Base-by-base conservation (phyloP, 2,329 filamentous ascomycete genomes). In the Drechmeria coniospora region DNA sequence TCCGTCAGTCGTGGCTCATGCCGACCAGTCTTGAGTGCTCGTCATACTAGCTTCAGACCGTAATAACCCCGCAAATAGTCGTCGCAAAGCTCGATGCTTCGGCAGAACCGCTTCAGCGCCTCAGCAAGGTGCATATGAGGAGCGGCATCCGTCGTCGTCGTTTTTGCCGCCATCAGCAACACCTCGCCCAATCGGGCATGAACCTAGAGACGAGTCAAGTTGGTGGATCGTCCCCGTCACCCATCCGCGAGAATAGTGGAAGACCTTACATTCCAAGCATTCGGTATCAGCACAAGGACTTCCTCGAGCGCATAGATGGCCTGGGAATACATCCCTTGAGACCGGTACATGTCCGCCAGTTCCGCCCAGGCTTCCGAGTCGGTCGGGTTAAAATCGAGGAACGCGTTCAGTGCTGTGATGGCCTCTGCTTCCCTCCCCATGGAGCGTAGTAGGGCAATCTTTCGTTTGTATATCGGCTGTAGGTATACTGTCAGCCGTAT, bases 361-460 rank as follows among this genome's bases (percentile, higher is more conserved):
- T 98, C 90, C 28, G 82, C 72, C 90, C 90, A 98, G 8, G 80
- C 76, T 58, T 98, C 90, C 5, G 78, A 75, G 56, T 98, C 90
- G 2, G 81, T 93, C 2, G 90, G 86, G 29, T 76, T 79, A 35
- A 78, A 74, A 46, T 92, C 79, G 25, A 98, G 59, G 16, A 95
- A 64, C 31, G 74, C 65, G 35, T 75, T 73, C 32, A 95, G 56
- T 16, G 77, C 74, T 18, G 70, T 57, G 24, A 86, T 79, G 1
- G 90, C 81, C 36, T 94, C 83, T 2, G 67, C 44, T 2, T 61
- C 59, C 42, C 72, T 74, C 17, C 73, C 74, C 51, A 92, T 64
- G 16, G 77, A 79, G 40, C 74, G 73, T 32, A 95, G 59, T 20
- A 95, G 64, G 5, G 84, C 79, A 33, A 87, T 71, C 25, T 80